A percentile compares a stretch with the other conserved stretches of the same genome.
Conservation (phyloP, 345 rosid genomes). For the Physaria fendleri region DNA sequence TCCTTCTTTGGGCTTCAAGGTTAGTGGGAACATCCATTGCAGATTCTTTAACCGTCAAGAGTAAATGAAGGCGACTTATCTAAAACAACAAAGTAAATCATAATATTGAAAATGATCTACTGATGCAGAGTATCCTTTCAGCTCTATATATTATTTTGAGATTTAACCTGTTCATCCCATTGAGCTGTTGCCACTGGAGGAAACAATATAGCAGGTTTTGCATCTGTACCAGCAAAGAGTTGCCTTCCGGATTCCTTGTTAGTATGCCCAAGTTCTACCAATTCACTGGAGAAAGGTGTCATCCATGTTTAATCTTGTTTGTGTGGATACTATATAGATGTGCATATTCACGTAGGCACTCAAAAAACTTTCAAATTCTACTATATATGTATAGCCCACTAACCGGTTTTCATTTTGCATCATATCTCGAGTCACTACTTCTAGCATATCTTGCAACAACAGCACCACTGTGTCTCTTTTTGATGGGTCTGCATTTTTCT, state of each 20-base stretch:
- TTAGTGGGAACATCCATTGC: slow-evolving; percentile 83
- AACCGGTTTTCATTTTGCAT: slow-evolving; percentile 91
- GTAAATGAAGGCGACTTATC: slow-evolving; percentile 91
- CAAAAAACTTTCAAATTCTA: slow-evolving; percentile 2
- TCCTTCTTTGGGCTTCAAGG: slow-evolving; percentile 97
- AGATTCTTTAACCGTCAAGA: slow-evolving; percentile 86
- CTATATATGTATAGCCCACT: slow-evolving; percentile 29
- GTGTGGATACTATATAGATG: not conserved
- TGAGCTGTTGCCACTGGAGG: slow-evolving; percentile 73
- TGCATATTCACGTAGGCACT: not conserved
- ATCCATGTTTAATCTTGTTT: slow-evolving; percentile 1
- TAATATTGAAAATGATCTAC: not conserved
- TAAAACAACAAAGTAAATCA: slow-evolving; percentile 25
- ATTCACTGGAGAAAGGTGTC: slow-evolving; percentile 45
- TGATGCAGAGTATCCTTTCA: not conserved
- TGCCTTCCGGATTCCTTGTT: slow-evolving; percentile 93
- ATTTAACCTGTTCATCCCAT: slow-evolving; percentile 89
- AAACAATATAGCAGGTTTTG: slow-evolving; percentile 77
- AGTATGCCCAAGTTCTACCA: slow-evolving; percentile 75
- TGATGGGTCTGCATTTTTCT: slow-evolving; percentile 83
- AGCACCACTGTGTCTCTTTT: slow-evolving; percentile 70
- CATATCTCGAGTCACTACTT: slow-evolving; percentile 92
- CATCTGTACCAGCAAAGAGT: slow-evolving; percentile 85
- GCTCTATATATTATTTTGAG: not conserved
- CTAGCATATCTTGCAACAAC: slow-evolving; percentile 90